Percentiles rank a stretch among this genome's conserved stretches.
phyloP scores from a whole-genome alignment of 352 stramenopile genomes.

The Phytophthora citrophthora region DNA sequence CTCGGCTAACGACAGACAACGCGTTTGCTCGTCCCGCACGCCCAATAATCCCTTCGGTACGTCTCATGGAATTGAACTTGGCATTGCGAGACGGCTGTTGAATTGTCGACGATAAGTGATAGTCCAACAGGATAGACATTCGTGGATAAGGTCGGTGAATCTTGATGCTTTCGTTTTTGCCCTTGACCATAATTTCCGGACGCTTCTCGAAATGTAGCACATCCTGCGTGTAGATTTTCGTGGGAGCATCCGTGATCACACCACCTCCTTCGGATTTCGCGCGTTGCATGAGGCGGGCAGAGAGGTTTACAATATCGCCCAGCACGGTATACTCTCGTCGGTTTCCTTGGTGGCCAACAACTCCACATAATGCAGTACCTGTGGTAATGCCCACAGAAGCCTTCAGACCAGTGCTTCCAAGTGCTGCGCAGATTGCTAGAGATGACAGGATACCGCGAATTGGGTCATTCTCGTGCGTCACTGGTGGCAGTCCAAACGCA shows the following conservation, averaged over 20 bases:
- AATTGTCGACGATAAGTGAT: constrained; percentile 58
- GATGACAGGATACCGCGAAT: constrained; percentile 90
- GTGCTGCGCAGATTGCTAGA: constrained; percentile 81
- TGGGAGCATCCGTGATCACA: constrained; percentile 90
- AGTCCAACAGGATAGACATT: constrained; percentile 86
- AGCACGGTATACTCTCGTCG: constrained; percentile 94
- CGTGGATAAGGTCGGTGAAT: constrained; percentile 87
- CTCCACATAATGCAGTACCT: constrained; percentile 91
- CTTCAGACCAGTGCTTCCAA: constrained; percentile 72
- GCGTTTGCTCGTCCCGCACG: constrained; percentile 25
- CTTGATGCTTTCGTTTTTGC: constrained; percentile 92
- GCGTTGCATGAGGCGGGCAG: constrained; percentile 92
- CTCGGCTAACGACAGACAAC: constrained; percentile 33
- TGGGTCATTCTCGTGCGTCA: constrained; percentile 93
- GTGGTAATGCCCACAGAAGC: constrained; percentile 93
- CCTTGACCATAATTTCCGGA: constrained; percentile 92
- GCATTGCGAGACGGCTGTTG: constrained; percentile 13
- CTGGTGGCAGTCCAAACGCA: constrained; percentile 91
- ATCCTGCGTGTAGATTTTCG: constrained; percentile 84
- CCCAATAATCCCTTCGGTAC: constrained; percentile 33
- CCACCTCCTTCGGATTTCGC: constrained; percentile 84
- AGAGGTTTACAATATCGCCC: constrained; percentile 94
- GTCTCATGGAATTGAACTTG: constrained; percentile 10
- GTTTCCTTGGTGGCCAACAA: constrained; percentile 91
- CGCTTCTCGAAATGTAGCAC: constrained; percentile 91